These are phyloP conservation scores for Acacia confusa DNA, from an alignment of 306 rosid species.

Conservation along the genomic window DNA sequence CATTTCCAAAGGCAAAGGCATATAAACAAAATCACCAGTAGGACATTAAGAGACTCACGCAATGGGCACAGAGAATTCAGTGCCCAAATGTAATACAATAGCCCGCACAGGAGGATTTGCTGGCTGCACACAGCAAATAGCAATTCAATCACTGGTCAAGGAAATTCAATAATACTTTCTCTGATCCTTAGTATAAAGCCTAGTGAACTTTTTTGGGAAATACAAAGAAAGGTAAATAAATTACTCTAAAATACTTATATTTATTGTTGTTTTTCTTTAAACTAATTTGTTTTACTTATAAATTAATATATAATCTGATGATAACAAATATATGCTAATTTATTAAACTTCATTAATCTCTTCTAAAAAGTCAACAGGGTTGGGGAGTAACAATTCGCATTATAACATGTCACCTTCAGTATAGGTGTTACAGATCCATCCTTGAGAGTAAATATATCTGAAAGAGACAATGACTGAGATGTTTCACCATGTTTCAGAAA, in stretches of 20 bases:
- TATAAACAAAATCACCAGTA: conserved; percentile 15
- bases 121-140: conserved; percentile 52
- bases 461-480: conserved; percentile 88
- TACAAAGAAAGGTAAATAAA: too few relatives aligned
- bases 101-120: conserved; percentile 97
- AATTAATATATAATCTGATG: too few relatives aligned
- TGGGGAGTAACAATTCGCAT: background rate
- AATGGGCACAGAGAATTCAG: conserved; percentile 68
- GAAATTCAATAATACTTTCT: background rate
- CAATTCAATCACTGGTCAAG: conserved; percentile 36
- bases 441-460: conserved; percentile 70
- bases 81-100: conserved; percentile 69
- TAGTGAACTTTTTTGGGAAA: too few relatives aligned
- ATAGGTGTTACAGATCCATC: conserved; percentile 80
- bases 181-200: too few relatives aligned
- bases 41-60: conserved; percentile 54
- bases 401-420: conserved; percentile 53
- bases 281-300: too few relatives aligned
- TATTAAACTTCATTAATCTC: too few relatives aligned
- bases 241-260: too few relatives aligned
- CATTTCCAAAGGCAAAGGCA: background rate
- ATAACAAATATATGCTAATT: too few relatives aligned
- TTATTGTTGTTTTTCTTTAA: too few relatives aligned
- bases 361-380: too few relatives aligned
- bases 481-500: conserved; percentile 80